Base-by-base conservation (phyloP, 805 yeast species). In the Nakazawaea molendinolei region DNA sequence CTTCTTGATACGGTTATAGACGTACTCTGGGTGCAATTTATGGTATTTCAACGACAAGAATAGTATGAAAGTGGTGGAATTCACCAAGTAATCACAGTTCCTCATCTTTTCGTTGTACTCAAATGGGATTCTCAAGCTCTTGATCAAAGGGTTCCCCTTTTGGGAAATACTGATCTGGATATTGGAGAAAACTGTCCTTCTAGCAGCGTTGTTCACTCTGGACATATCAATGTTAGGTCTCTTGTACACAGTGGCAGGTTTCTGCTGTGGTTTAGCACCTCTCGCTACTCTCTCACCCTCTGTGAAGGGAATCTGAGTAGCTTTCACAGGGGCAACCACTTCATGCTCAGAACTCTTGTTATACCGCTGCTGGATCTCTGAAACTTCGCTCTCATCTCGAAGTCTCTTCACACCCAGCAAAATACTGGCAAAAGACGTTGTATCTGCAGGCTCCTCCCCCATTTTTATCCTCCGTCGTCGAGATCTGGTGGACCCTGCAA, bases 11-110 rank as follows among this genome's bases (percentile, higher is more conserved):
- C 81, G 63, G 42, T 72, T 73, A 56, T 73, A 70, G 3, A 84
- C 67, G 47, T 84, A 83, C 46, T 82, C 90, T 0, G 89, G 86
- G 44, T 79, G 81, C 26, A 84, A 58, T 52, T 81, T 82, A 50
- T 81, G 86, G 51, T 83, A 84, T 34, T 79, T 78, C 32, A 84
- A 53, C 1, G 86, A 75, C 3, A 84, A 61, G 44, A 82, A 81
- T 0, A 84, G 47, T 1, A 80, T 69, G 39, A 71, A 70, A 52
- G 74, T 55, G 53, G 70, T 56, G 21, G 77, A 61, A 39, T 71
- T 76, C 12, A 83, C 68, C 33, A 78, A 64, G 53, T 83, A 84
- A 51, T 84, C 94, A 46, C 63, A 82, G 50, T 56, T 69, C 45
- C 58, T 65, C 42, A 67, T 56, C 13, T 56, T 57, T 5, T 67